Evolutionary conservation across 2,329 filamentous ascomycete species (phyloP).

Genomic region (Fusarium euwallaceae): DNA sequence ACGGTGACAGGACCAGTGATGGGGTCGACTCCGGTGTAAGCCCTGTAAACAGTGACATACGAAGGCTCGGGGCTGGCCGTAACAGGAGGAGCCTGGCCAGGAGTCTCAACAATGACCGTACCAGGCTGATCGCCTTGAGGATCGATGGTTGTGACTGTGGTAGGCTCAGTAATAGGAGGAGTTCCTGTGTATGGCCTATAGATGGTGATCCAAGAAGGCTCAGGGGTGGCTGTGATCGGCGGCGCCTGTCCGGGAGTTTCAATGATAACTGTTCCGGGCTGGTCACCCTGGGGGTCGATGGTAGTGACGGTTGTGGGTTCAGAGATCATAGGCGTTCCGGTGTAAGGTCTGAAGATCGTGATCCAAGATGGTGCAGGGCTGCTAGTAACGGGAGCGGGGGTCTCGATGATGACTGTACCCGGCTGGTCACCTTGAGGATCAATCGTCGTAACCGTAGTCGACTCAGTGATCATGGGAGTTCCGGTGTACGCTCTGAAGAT

Average conservation of each 20-base stretch:
- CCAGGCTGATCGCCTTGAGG: constrained; percentile 10
- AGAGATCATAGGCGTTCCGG: background rate
- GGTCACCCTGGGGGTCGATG: background rate
- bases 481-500: background rate
- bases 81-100: background rate
- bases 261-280: constrained; percentile 8
- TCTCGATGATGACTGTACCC: constrained; percentile 8
- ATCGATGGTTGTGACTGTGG: constrained; percentile 6
- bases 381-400: background rate
- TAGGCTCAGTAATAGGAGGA: background rate
- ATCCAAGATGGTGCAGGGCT: background rate
- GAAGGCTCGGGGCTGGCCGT: background rate
- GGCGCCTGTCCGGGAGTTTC: background rate
- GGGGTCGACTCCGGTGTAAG: constrained; percentile 17
- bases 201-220: background rate
- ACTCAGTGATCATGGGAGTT: background rate
- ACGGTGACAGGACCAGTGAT: constrained; percentile 18
- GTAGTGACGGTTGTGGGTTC: background rate
- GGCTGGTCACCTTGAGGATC: background rate
- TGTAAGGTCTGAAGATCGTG: background rate
- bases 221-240: background rate
- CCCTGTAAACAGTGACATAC: constrained; percentile 23
- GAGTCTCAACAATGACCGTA: constrained; percentile 18
- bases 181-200: constrained; percentile 6
- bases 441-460: background rate